phyloP scores from a whole-genome alignment of 768 basidiomycete species.

The Tulasnella sp. region DNA sequence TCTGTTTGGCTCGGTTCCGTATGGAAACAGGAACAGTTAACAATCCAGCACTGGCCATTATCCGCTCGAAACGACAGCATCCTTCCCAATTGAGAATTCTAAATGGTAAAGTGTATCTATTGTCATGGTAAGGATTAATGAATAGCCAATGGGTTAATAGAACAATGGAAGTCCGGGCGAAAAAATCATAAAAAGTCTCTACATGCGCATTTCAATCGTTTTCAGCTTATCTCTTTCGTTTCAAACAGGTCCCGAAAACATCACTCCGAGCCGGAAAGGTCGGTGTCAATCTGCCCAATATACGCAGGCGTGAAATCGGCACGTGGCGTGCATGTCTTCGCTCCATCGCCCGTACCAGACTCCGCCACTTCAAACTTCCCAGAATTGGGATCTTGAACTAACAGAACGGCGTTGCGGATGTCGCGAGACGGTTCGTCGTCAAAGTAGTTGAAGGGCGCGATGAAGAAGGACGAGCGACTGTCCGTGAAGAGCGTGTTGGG shows the following conservation, averaged over 20 bases:
- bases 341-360: conserved; percentile 5
- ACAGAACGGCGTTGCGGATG: conserved; percentile 2
- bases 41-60: too few species aligned
- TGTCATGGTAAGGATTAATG: too few species aligned
- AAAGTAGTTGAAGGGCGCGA: conserved; percentile 24
- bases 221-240: too few species aligned
- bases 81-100: too few species aligned
- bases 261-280: background rate
- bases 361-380: conserved; percentile 5
- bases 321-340: background rate
- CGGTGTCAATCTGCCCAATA: background rate
- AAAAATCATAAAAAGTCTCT: too few species aligned
- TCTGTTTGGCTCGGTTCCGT: too few species aligned
- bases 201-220: too few species aligned
- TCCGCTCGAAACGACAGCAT: too few species aligned
- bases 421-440: conserved; percentile 16
- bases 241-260: background rate
- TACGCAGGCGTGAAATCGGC: conserved; percentile 1
- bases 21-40: too few species aligned
- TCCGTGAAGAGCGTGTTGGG: conserved; percentile 19
- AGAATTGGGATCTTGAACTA: background rate
- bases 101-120: too few species aligned
- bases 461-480: conserved; percentile 16
- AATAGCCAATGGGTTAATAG: too few species aligned
- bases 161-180: too few species aligned